Conservation (phyloP, 345 rosid species). For the Gossypium herbaceum region DNA sequence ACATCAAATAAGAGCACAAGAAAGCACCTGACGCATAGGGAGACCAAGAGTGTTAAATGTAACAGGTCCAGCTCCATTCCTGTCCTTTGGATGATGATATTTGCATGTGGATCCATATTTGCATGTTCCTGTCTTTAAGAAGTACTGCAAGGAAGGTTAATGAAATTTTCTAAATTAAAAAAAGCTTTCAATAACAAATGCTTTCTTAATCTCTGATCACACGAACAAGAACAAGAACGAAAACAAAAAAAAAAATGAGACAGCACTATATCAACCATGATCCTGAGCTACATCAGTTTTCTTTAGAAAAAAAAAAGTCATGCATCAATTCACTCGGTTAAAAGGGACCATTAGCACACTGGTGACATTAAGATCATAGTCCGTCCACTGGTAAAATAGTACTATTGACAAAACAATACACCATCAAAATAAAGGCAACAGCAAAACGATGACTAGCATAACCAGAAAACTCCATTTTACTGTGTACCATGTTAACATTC, state of each 20-base stretch:
- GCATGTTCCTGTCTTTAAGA: conserved; percentile 5
- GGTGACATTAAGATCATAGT: not conserved
- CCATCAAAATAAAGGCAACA: not conserved
- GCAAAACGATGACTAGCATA: not conserved
- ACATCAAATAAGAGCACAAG: not conserved
- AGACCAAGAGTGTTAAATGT: not conserved
- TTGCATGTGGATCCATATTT: conserved; percentile 4
- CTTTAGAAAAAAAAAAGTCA: not conserved
- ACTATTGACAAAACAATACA: not conserved
- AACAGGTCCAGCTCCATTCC: conserved; percentile 1
- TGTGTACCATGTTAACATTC: not conserved
- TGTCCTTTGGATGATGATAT: conserved; percentile 5
- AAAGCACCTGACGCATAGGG: conserved; percentile 1
- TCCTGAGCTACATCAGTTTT: conserved; percentile 1
- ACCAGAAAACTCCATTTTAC: conserved; percentile 3
- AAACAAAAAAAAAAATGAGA: not conserved
- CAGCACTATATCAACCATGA: not conserved
- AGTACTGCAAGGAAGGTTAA: not conserved
- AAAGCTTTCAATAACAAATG: not conserved
- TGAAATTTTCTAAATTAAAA: not conserved
- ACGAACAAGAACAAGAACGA: not conserved
- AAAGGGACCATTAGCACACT: not conserved
- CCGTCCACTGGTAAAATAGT: not conserved
- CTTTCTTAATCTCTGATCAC: not conserved
- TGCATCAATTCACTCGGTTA: not conserved